A percentile compares a stretch with the other conserved stretches of the same genome.
Conservation (phyloP, 345 rosid species). For the Eutrema yunnanense region DNA sequence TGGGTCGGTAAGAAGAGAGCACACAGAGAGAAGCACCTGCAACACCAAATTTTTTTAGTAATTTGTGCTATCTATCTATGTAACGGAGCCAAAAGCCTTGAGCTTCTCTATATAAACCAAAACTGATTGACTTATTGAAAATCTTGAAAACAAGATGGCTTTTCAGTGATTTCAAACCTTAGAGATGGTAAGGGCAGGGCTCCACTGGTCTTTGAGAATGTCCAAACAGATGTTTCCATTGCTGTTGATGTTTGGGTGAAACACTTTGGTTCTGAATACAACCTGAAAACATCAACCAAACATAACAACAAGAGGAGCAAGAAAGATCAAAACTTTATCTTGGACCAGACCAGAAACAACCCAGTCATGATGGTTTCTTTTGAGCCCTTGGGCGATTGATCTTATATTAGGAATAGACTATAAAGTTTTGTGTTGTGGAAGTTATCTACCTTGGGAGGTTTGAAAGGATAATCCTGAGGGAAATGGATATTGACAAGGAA, state of each 20-base stretch:
- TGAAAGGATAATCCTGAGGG: slow-evolving; percentile 64
- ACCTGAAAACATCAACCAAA: slow-evolving; percentile 32
- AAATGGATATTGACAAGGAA: slow-evolving; percentile 60
- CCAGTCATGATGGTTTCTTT: neutral
- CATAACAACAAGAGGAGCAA: neutral
- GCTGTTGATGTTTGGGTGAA: slow-evolving; percentile 60
- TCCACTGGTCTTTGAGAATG: slow-evolving; percentile 69
- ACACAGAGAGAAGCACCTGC: slow-evolving; percentile 58
- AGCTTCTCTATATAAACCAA: neutral
- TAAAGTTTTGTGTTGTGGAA: neutral
- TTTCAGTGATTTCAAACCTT: slow-evolving; percentile 31
- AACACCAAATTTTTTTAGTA: slow-evolving; percentile 4
- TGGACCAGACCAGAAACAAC: neutral
- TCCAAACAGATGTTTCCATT: slow-evolving; percentile 64
- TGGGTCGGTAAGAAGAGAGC: slow-evolving; percentile 65
- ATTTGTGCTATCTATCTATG: neutral
- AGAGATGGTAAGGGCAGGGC: slow-evolving; percentile 65
- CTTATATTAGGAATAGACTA: too few species aligned
- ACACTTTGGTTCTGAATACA: slow-evolving; percentile 57
- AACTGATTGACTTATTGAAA: neutral
- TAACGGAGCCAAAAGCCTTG: neutral
- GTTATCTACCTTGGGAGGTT: slow-evolving; percentile 56
- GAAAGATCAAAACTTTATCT: neutral
- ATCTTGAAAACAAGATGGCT: neutral
- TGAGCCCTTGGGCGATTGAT: too few species aligned